Conservation (phyloP, 805 yeast species). For the Candida broadrunensis region DNA sequence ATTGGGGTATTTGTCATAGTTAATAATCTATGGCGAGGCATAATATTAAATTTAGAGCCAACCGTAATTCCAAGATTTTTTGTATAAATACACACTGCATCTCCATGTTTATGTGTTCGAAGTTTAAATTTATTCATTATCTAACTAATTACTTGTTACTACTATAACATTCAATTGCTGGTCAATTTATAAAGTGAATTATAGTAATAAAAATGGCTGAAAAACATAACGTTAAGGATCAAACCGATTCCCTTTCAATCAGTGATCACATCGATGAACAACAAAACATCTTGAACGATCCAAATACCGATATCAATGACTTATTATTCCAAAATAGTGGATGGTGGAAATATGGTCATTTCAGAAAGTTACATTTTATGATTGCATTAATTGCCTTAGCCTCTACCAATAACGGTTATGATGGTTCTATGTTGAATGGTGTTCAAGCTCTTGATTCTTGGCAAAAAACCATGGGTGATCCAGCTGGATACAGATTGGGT, state of each 20-base stretch:
- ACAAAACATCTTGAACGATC: not conserved
- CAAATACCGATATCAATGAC: not conserved
- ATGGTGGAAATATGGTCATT: conserved; percentile 36
- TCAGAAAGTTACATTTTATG: conserved; percentile 32
- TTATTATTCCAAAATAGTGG: not conserved
- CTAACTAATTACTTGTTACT: not conserved
- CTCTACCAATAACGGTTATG: conserved; percentile 48
- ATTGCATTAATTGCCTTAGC: conserved; percentile 42
- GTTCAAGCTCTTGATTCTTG: conserved; percentile 45
- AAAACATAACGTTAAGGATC: conserved; percentile 1
- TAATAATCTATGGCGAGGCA: no score
- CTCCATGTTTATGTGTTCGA: not conserved
- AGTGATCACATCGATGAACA: conserved; percentile 4
- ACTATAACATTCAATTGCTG: conserved; percentile 2
- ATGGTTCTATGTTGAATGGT: conserved; percentile 50
- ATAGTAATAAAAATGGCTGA: not conserved
- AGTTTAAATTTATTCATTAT: not conserved
- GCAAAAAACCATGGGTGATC: conserved; percentile 36
- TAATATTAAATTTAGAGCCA: not conserved
- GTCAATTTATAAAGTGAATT: conserved; percentile 1
- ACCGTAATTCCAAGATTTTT: not conserved
- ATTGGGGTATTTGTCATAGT: no score
- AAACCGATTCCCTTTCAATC: conserved; percentile 4
- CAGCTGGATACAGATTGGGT: conserved; percentile 38
- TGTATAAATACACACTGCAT: conserved; percentile 1